Evolutionary conservation across 2,329 filamentous ascomycete genomes (phyloP).

Genomic region (Colletotrichum gloeosporioides): DNA sequence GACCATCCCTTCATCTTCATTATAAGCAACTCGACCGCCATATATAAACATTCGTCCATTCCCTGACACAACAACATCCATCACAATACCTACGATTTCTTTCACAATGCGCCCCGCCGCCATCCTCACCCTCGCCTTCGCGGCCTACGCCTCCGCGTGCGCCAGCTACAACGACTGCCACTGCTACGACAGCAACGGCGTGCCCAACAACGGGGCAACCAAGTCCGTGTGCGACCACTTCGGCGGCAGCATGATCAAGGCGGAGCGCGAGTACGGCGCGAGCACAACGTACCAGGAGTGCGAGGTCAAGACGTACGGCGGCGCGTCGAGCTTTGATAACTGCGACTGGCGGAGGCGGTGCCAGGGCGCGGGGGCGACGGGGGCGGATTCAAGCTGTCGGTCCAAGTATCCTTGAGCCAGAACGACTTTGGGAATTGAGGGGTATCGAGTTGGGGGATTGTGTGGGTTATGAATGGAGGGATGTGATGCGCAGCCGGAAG

Average conservation of each 20-base stretch:
- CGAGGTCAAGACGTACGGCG: not conserved
- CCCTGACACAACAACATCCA: not conserved
- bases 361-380: not conserved
- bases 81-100: too few relatives aligned
- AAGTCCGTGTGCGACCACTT: not conserved
- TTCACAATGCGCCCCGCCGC: not conserved
- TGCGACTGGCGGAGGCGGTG: not conserved
- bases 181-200: not conserved
- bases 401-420: not conserved
- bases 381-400: not conserved
- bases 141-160: not conserved
- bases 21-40: accelerated
- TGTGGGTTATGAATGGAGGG: too few relatives aligned
- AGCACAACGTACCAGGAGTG: not conserved
- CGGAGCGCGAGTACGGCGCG: not conserved
- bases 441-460: too few relatives aligned
- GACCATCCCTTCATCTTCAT: not conserved
- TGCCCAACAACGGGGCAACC: not conserved
- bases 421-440: not conserved
- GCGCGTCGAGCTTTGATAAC: not conserved
- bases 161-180: not conserved
- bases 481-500: too few relatives aligned
- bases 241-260: not conserved
- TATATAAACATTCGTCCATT: accelerated
- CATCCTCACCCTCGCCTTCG: accelerated